Evolutionary conservation across 805 yeast genomes (phyloP), one percentile per base, ranked within the genome.

Genomic region (Candida schatavii): DNA sequence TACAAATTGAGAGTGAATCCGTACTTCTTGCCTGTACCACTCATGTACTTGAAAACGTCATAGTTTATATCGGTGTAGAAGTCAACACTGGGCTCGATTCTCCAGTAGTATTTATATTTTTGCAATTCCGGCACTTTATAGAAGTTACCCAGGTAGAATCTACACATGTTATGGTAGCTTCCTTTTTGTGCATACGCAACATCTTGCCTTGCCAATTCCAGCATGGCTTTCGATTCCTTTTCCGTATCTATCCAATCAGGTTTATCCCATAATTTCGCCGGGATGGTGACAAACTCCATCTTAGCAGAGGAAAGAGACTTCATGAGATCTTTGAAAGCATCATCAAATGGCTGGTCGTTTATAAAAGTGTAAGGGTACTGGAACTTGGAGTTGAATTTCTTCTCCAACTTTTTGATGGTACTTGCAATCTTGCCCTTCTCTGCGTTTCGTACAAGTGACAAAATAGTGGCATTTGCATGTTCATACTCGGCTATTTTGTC

Each of bases 101-200:
- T 68, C 96, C 95, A 87, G 55, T 83, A 84, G 62, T 82, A 87
- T 50, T 70, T 74, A 62, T 73, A 83, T 44, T 85, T 68, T 45
- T 71, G 65, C 55, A 87, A 57, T 42, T 77, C 72, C 10, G 85
- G 85, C 46, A 83, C 77, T 38, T 83, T 72, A 56, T 74, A 84
- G 53, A 86, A 84, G 44, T 63, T 64, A 10, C 78, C 79, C 38
- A 84, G 79, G 57, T 85, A 85, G 61, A 82, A 87, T 20, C 95
- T 73, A 57, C 95, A 87, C 95, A 87, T 87, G 54, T 85, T 83
- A 54, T 85, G 95, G 52, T 87, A 87, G 0, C 89, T 81, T 17
- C 56, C 59, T 59, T 65, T 68, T 17, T 68, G 68, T 2, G 89
- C 87, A 56, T 85, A 84, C 3, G 81, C 84, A 13, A 81, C 72